These are phyloP conservation scores for Thalia dealbata DNA, from an alignment of 176 grass and related monocot genomes.

Conservation along the genomic window DNA sequence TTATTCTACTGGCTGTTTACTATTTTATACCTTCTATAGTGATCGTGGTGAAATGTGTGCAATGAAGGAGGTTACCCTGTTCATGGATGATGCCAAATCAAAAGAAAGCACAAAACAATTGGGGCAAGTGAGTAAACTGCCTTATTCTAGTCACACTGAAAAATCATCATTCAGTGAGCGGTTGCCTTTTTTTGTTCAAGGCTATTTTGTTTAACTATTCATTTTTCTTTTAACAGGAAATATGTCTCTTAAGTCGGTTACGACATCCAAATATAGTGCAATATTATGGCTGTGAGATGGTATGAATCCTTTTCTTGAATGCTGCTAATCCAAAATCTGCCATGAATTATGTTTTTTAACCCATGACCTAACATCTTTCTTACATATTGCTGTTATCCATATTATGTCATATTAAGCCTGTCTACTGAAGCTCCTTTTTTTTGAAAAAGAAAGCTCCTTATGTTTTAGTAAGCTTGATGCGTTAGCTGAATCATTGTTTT, in stretches of 20 bases:
- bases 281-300: slow-evolving; percentile 93
- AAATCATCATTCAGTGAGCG: slow-evolving; percentile 12
- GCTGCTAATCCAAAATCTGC: not conserved
- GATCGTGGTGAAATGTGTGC: slow-evolving; percentile 98
- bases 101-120: slow-evolving; percentile 93
- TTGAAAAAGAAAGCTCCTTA: not conserved
- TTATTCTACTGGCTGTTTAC: slow-evolving; percentile 19
- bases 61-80: slow-evolving; percentile 99
- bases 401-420: not conserved
- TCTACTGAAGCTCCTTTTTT: not conserved
- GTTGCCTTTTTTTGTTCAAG: not conserved
- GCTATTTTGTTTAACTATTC: slow-evolving; percentile 11
- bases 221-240: slow-evolving; percentile 55
- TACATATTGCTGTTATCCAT: not conserved
- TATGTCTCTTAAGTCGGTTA: slow-evolving; percentile 79
- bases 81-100: slow-evolving; percentile 95
- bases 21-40: slow-evolving; percentile 34
- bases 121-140: slow-evolving; percentile 53
- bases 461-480: no score
- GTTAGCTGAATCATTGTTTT: no score
- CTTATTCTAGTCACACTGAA: not conserved
- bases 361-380: not conserved
- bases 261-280: slow-evolving; percentile 95
- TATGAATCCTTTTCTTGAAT: slow-evolving; percentile 27
- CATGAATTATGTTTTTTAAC: not conserved